Evolutionary conservation across 495 filamentous ascomycete species (phyloP).

Genomic region (Aspergillus kassunensis): DNA sequence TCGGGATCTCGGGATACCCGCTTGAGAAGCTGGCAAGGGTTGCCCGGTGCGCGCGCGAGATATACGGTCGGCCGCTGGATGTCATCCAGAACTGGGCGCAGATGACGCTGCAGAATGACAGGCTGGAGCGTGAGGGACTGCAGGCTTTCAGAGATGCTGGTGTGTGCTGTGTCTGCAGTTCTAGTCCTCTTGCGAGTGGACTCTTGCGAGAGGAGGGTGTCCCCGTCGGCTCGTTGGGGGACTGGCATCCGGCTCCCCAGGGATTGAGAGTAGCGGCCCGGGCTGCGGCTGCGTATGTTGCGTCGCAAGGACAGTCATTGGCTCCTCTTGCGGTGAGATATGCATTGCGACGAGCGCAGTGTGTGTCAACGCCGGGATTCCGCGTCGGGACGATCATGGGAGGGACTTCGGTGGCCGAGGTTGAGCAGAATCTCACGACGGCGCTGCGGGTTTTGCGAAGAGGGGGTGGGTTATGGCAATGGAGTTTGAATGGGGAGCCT

Average conservation of each 20-base stretch:
- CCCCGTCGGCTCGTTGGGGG: conserved; percentile 2
- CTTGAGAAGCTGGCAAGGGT: conserved; percentile 2
- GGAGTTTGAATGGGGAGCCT: not conserved
- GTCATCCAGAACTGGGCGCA: conserved; percentile 12
- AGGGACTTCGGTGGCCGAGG: not conserved
- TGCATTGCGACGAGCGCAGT: conserved; percentile 7
- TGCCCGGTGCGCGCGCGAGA: not conserved
- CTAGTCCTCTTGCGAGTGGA: conserved; percentile 6
- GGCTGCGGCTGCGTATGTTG: not conserved
- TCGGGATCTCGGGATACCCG: conserved; percentile 10
- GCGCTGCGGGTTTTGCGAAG: conserved; percentile 5
- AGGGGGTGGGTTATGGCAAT: not conserved
- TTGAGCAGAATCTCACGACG: conserved; percentile 5
- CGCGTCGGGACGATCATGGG: conserved; percentile 5
- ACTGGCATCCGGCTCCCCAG: conserved; percentile 8
- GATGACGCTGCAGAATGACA: conserved; percentile 13
- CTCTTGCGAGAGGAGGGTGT: conserved; percentile 9
- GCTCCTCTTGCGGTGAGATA: conserved; percentile 2
- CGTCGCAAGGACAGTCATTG: not conserved
- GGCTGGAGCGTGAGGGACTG: conserved; percentile 7
- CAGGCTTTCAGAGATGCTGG: conserved; percentile 1
- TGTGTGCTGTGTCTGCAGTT: conserved; percentile 7
- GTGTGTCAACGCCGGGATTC: not conserved
- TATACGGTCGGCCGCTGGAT: conserved; percentile 6
- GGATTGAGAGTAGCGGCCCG: not conserved